Conservation (phyloP, 768 basidiomycete species). For the Rickenella mellea region DNA sequence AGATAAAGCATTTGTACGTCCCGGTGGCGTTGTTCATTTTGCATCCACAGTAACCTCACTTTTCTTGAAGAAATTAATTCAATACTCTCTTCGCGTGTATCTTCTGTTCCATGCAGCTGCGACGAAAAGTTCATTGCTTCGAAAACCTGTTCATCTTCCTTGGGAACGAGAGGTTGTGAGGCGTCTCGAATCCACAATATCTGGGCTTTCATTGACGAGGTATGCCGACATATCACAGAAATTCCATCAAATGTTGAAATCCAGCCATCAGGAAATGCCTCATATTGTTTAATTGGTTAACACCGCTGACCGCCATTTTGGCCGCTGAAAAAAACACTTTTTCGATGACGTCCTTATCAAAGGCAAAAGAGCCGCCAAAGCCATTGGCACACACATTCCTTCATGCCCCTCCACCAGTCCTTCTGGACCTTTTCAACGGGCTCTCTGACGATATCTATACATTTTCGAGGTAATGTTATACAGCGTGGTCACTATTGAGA, state of each 20-base stretch:
- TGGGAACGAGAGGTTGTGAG: conserved; percentile 51
- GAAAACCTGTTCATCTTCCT: conserved; percentile 31
- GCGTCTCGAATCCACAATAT: conserved; percentile 51
- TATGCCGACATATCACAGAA: conserved; percentile 17
- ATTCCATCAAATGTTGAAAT: background rate
- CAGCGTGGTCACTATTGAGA: background rate
- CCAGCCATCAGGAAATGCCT: conserved; percentile 54
- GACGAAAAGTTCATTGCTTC: conserved; percentile 35
- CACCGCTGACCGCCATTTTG: conserved; percentile 61
- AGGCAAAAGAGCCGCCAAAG: conserved; percentile 20
- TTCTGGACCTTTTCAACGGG: conserved; percentile 69
- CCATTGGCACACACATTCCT: conserved; percentile 69
- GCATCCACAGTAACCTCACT: conserved; percentile 2
- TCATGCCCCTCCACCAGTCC: conserved; percentile 73
- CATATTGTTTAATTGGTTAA: conserved; percentile 78
- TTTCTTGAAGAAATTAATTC: conserved; percentile 64
- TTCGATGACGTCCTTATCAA: background rate
- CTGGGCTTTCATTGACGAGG: conserved; percentile 72
- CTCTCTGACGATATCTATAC: conserved; percentile 74
- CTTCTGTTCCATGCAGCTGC: conserved; percentile 58
- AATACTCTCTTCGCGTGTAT: conserved; percentile 72
- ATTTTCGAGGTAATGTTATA: conserved; percentile 32
- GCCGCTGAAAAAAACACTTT: conserved; percentile 19
- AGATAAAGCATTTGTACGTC: conserved; percentile 75
- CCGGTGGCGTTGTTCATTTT: conserved; percentile 1